Evolutionary conservation across 208 protist genomes (phyloP).

Genomic region (Balamuthia mandrillaris): DNA sequence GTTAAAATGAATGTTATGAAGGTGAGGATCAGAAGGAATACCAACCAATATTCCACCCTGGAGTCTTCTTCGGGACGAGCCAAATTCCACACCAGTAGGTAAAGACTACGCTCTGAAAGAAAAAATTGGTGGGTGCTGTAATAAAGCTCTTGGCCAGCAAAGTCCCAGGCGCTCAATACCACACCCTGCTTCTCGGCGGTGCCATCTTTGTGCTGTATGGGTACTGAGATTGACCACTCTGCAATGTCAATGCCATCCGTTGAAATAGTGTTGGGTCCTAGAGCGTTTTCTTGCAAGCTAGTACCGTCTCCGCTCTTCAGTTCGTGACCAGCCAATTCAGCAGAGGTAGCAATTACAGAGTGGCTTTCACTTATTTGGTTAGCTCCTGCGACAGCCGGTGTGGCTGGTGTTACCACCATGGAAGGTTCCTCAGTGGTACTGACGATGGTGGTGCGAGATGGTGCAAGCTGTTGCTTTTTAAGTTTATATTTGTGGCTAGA

Average conservation of each 20-base stretch:
- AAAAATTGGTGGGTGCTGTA: conserved; percentile 40
- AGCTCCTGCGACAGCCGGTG: too few species aligned
- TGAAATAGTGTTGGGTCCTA: background rate
- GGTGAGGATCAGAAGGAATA: background rate
- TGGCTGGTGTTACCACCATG: too few species aligned
- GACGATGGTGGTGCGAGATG: too few species aligned
- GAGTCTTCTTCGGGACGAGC: background rate
- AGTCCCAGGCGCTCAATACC: background rate
- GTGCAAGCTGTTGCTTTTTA: too few species aligned
- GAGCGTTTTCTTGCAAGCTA: background rate
- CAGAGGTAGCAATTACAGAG: background rate
- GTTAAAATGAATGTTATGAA: background rate
- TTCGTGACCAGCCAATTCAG: background rate
- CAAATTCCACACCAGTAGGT: background rate
- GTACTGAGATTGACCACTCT: background rate
- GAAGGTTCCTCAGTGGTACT: too few species aligned
- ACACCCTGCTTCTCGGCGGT: conserved; percentile 17
- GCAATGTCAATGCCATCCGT: conserved; percentile 36
- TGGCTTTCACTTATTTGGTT: background rate
- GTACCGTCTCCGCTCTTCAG: background rate
- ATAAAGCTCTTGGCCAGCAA: conserved; percentile 34
- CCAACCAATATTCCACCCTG: conserved; percentile 7
- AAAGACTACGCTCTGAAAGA: conserved; percentile 29
- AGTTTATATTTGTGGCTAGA: background rate
- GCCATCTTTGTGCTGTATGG: background rate